Base-by-base conservation (phyloP, 106 monocot species). In the Dendrobium nobile region DNA sequence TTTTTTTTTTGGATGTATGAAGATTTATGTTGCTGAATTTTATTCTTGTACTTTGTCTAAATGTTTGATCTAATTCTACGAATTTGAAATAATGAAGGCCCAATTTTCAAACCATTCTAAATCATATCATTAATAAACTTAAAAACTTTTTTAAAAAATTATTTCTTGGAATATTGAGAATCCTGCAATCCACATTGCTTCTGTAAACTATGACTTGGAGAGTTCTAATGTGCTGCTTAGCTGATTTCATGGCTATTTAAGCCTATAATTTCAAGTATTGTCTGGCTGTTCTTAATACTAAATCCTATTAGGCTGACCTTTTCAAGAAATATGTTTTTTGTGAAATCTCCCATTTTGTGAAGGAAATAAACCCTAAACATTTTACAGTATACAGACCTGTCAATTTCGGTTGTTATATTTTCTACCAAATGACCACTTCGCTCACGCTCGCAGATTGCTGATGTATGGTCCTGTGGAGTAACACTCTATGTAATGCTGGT, bases 401-500 rank as follows among this genome's bases (percentile, higher is more conserved):
- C 26, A 65, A 6, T 22, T 65, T 65, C 64, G 8, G 17, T 43
- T 7, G 74, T 6, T 44, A 5, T 75, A 20, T n/a, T 17, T 73
- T 41, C 18, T n/a, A 1, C 31, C 19, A 75, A 75, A 20, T 75
- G 45, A 75, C 4, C n/a, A 16, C 44, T 75, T 75, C 13, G 9
- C 4, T 7, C 37, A 72, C 64, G 7, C 7, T 75, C 15, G 16
- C 78, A 78, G 78, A 59, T 78, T 19, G 78, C 78, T 40, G 78
- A 78, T 58, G 78, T 78, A 1, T 78, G 78, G 78, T 78, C 78
- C 18, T 78, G 78, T 78, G 78, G 78, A 40, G 78, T 78, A 59
- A 78, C 78, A 19, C 58, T 78, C 1, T 78, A 78, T 78, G 78
- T 78, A 40, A 78, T 78, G 78, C 78, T 78, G 58, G 78, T 78